These are phyloP conservation scores for Pythium periplocum DNA, from an alignment of 352 stramenopile genomes.

Conservation along the genomic window DNA sequence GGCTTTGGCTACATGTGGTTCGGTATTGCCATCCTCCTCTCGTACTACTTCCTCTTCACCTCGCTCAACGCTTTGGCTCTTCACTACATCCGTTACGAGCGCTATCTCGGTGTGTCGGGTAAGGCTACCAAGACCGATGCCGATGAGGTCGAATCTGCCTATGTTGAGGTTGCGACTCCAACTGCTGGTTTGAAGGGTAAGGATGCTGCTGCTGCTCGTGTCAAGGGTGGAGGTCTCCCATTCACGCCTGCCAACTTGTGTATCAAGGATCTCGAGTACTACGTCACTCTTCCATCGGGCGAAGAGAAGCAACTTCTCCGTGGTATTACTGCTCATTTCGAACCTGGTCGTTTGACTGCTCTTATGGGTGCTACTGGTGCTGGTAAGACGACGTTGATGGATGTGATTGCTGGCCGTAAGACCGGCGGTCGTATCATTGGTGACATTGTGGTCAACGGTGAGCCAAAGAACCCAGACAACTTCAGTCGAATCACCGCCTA, in stretches of 20 bases:
- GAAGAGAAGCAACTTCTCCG: slow-evolving; percentile 40
- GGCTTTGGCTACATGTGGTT: slow-evolving; percentile 44
- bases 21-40: slow-evolving; percentile 31
- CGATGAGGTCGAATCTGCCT: slow-evolving; percentile 18
- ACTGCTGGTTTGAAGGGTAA: slow-evolving; percentile 2
- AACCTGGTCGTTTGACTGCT: slow-evolving; percentile 58
- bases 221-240: slow-evolving; percentile 23
- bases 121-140: slow-evolving; percentile 30
- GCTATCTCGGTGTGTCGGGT: slow-evolving; percentile 29
- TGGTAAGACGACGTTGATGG: slow-evolving; percentile 61
- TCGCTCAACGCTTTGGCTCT: slow-evolving; percentile 33
- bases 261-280: slow-evolving; percentile 43
- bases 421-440: slow-evolving; percentile 69
- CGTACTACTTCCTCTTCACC: slow-evolving; percentile 59
- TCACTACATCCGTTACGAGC: slow-evolving; percentile 53
- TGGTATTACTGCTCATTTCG: slow-evolving; percentile 44
- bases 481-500: slow-evolving; percentile 89
- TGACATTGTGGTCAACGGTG: slow-evolving; percentile 90
- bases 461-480: slow-evolving; percentile 59
- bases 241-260: slow-evolving; percentile 38
- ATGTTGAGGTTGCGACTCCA: slow-evolving; percentile 35
- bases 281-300: slow-evolving; percentile 41
- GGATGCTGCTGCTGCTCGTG: slow-evolving; percentile 1
- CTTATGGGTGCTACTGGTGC: slow-evolving; percentile 69
- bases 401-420: slow-evolving; percentile 17